phyloP scores from a whole-genome alignment of 2,329 filamentous ascomycete genomes.

The Thielaviopsis cerberus region DNA sequence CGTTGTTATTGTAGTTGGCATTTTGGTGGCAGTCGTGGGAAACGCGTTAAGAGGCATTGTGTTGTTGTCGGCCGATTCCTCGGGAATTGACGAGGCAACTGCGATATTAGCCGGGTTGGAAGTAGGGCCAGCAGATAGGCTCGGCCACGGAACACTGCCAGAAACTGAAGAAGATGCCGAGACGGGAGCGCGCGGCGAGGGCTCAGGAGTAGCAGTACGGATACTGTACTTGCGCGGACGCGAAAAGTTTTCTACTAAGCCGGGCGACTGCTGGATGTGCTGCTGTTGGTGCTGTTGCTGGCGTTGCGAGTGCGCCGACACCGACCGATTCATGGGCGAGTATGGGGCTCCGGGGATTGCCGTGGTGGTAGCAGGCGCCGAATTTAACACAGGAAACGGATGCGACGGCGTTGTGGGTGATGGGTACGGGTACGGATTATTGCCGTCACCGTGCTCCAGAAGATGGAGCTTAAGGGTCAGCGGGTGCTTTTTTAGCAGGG shows the following conservation, averaged over 20 bases:
- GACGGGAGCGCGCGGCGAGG: constrained; percentile 8
- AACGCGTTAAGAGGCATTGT: not conserved
- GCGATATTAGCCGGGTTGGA: not conserved
- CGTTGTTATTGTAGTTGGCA: not conserved
- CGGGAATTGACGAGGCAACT: not conserved
- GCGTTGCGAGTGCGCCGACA: not conserved
- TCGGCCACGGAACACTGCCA: constrained; percentile 1
- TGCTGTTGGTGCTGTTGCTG: not conserved
- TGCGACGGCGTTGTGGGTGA: not conserved
- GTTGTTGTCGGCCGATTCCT: not conserved
- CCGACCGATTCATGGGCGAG: not conserved
- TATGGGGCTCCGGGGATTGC: not conserved
- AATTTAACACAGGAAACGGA: not conserved
- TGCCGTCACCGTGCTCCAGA: constrained; percentile 1
- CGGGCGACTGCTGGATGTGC: not conserved
- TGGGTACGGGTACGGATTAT: not conserved
- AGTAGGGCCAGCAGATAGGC: not conserved
- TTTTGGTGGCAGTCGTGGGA: too few species aligned
- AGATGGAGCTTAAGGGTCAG: constrained; percentile 1
- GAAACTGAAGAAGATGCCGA: not conserved
- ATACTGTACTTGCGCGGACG: constrained; percentile 37
- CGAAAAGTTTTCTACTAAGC: constrained; percentile 37
- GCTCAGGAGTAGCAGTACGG: constrained; percentile 13
- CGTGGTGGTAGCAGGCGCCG: not conserved
- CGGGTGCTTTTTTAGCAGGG: not conserved